These are phyloP conservation scores for Daedalea quercina DNA, from an alignment of 768 basidiomycete species.

Conservation along the genomic window DNA sequence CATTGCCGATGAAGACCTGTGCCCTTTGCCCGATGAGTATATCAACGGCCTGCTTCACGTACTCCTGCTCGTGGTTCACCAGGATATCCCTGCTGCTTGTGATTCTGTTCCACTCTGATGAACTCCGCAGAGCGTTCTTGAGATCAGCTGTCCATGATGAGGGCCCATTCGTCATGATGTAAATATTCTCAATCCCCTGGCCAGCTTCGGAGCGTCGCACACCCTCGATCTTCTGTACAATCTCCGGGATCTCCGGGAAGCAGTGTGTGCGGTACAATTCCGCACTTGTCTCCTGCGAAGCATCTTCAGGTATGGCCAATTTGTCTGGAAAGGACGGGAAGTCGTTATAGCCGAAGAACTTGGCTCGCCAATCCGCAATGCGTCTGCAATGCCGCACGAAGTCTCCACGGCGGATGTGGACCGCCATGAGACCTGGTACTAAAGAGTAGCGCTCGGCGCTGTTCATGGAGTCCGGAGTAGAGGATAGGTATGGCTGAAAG, in stretches of 20 bases:
- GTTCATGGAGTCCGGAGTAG: neutral
- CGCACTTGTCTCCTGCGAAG: constrained; percentile 15
- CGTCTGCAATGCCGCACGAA: constrained; percentile 35
- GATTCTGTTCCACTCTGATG: constrained; percentile 32
- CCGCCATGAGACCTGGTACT: constrained; percentile 34
- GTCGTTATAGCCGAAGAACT: constrained; percentile 38
- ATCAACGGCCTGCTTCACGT: constrained; percentile 40
- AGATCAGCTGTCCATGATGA: constrained; percentile 33
- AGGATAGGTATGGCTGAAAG: constrained; percentile 4
- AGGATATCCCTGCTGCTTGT: constrained; percentile 34
- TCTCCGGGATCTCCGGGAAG: constrained; percentile 32
- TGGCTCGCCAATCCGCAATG: constrained; percentile 27
- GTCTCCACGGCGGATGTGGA: constrained; percentile 48
- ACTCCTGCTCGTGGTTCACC: constrained; percentile 35
- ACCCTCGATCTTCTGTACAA: constrained; percentile 31
- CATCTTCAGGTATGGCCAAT: constrained; percentile 24
- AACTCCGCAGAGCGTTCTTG: constrained; percentile 23
- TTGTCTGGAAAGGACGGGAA: constrained; percentile 35
- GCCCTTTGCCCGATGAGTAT: constrained; percentile 42
- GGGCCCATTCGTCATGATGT: constrained; percentile 42
- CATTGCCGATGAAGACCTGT: constrained; percentile 46
- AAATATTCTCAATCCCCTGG: constrained; percentile 28
- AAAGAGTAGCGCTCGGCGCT: constrained; percentile 4
- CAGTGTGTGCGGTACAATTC: constrained; percentile 32
- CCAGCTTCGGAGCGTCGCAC: constrained; percentile 21